Evolutionary conservation across 2,329 filamentous ascomycete genomes (phyloP).

Genomic region (Fusarium zealandicum): DNA sequence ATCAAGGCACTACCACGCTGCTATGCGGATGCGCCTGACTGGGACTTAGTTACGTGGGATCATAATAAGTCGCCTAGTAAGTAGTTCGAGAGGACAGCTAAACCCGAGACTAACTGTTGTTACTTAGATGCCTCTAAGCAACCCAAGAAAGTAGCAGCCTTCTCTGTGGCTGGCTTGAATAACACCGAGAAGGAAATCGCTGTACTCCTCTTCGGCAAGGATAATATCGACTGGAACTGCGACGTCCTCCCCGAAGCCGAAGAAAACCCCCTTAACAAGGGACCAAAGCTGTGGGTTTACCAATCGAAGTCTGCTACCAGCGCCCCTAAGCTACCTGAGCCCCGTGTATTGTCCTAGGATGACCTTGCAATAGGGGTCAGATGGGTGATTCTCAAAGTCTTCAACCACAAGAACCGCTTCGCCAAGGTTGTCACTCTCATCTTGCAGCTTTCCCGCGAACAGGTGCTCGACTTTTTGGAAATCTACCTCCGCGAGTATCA

Average conservation of each 20-base stretch:
- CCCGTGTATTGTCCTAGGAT: slow-evolving; percentile 27
- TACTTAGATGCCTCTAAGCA: too few relatives aligned
- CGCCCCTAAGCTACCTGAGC: neutral
- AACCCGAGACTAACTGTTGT: too few relatives aligned
- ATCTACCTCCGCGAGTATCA: slow-evolving; percentile 32
- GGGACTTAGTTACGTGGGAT: too few relatives aligned
- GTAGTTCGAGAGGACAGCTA: too few relatives aligned
- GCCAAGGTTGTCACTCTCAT: slow-evolving; percentile 20
- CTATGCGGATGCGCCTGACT: too few relatives aligned
- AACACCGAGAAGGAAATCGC: neutral
- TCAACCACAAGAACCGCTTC: slow-evolving; percentile 32
- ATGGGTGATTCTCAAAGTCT: slow-evolving; percentile 39
- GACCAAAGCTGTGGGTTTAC: neutral
- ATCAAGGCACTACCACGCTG: too few relatives aligned
- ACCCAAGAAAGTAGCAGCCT: neutral
- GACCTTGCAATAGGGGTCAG: slow-evolving; percentile 35
- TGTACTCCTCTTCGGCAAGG: slow-evolving; percentile 3
- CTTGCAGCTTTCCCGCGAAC: slow-evolving; percentile 29
- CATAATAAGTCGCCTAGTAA: too few relatives aligned
- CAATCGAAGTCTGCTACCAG: neutral
- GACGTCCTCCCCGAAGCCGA: neutral
- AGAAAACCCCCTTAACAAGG: neutral
- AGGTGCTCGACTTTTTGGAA: slow-evolving; percentile 36
- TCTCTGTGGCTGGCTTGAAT: neutral
- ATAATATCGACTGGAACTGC: slow-evolving; percentile 25